Evolutionary conservation across 2,329 filamentous ascomycete species (phyloP).

Genomic region (Cordyceps javanica): DNA sequence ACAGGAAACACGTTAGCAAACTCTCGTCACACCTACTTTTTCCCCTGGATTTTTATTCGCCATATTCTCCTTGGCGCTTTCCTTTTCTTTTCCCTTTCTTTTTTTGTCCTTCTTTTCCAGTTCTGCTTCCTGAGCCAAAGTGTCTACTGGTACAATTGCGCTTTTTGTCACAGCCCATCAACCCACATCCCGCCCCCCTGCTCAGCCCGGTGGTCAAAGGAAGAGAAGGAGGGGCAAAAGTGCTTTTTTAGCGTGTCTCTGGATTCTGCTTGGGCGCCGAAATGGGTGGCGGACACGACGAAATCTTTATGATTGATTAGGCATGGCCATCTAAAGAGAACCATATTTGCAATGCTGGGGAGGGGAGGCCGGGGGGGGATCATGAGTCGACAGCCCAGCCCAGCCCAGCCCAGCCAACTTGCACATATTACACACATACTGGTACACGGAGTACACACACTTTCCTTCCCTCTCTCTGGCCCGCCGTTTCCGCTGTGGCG

Average conservation of each 20-base stretch:
- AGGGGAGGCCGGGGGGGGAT: too few species aligned
- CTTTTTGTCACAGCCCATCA: neutral
- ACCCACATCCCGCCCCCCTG: neutral
- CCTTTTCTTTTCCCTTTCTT: too few species aligned
- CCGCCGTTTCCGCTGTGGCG: neutral
- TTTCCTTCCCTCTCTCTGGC: neutral
- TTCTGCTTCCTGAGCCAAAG: too few species aligned
- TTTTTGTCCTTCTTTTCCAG: too few species aligned
- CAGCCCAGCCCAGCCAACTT: too few species aligned
- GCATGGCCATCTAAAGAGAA: neutral
- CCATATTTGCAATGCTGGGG: too few species aligned
- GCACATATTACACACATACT: neutral
- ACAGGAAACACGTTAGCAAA: too few species aligned
- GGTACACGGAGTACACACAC: neutral
- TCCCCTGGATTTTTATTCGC: too few species aligned
- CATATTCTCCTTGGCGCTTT: too few species aligned
- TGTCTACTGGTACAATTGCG: neutral
- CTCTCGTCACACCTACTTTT: too few species aligned
- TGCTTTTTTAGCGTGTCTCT: constrained; percentile 2
- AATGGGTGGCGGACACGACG: neutral
- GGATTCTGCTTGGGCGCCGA: neutral
- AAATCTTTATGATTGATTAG: neutral
- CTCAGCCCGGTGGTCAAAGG: too few species aligned
- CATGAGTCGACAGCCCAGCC: too few species aligned
- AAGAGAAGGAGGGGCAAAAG: neutral